Evolutionary conservation across 2,329 filamentous ascomycete species (phyloP).

Genomic region (Epichloe glyceriae): DNA sequence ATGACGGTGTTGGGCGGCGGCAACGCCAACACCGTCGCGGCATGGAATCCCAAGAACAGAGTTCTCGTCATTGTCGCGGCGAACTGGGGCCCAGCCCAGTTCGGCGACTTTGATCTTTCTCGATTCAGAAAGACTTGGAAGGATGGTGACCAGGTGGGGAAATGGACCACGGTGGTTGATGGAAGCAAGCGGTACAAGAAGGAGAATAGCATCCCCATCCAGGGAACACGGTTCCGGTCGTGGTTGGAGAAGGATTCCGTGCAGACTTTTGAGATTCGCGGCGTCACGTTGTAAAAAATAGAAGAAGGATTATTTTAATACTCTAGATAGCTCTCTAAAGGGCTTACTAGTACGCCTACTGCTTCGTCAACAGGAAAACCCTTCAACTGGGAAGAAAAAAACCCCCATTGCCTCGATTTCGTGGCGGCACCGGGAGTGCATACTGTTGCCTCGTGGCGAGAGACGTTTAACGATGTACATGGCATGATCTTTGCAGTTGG

Average conservation of each 20-base stretch:
- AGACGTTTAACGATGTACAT: too few relatives aligned
- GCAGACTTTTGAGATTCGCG: constrained; percentile 3
- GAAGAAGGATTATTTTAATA: too few relatives aligned
- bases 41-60: constrained; percentile 21
- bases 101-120: constrained; percentile 26
- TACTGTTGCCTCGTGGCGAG: too few relatives aligned
- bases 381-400: too few relatives aligned
- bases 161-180: background rate
- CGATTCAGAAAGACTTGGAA: constrained; percentile 14
- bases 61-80: constrained; percentile 26
- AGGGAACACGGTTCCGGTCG: constrained; percentile 3
- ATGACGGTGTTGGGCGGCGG: constrained; percentile 27
- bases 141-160: background rate
- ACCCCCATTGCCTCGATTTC: too few relatives aligned
- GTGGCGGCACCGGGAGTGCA: too few relatives aligned
- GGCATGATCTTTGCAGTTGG: too few relatives aligned
- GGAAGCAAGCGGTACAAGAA: background rate
- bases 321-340: too few relatives aligned
- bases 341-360: too few relatives aligned
- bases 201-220: background rate
- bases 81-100: constrained; percentile 25
- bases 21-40: constrained; percentile 22
- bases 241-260: background rate
- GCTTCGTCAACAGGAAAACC: too few relatives aligned
- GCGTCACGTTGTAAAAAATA: background rate